Evolutionary conservation across 257 asterid species (phyloP).

Genomic region (Solanum infundibuliforme): DNA sequence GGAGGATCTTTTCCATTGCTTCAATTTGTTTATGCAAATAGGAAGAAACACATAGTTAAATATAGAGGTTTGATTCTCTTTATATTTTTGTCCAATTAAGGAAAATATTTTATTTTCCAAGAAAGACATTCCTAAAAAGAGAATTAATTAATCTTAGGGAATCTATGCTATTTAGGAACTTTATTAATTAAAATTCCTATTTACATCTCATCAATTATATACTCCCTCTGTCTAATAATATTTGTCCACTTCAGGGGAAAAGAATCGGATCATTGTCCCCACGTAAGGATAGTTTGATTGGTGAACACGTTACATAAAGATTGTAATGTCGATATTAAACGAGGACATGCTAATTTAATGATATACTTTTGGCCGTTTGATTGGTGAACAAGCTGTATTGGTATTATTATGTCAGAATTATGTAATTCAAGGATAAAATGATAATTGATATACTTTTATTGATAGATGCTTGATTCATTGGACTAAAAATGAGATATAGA

Average conservation of each 20-base stretch:
- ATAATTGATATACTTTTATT: no score
- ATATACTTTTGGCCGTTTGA: not conserved
- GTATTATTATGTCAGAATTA: not conserved
- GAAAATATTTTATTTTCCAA: not conserved
- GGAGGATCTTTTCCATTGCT: not conserved
- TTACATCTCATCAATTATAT: not conserved
- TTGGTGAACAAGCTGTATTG: not conserved
- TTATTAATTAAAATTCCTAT: not conserved
- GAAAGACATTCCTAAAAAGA: not conserved
- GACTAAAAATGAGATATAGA: not conserved
- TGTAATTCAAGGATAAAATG: not conserved
- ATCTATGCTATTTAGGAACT: not conserved
- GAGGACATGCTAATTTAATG: not conserved
- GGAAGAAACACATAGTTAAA: not conserved
- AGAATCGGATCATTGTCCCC: no score
- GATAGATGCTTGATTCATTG: not conserved
- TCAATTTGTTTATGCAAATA: not conserved
- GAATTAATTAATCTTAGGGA: not conserved
- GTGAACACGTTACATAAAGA: not conserved
- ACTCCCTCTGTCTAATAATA: not conserved
- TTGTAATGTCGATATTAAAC: not conserved
- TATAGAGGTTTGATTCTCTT: not conserved
- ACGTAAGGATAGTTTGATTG: not conserved
- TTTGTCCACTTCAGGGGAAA: not conserved
- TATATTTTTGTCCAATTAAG: not conserved